phyloP scores from a whole-genome alignment of 345 rosid genomes.

The Acer negundo region DNA sequence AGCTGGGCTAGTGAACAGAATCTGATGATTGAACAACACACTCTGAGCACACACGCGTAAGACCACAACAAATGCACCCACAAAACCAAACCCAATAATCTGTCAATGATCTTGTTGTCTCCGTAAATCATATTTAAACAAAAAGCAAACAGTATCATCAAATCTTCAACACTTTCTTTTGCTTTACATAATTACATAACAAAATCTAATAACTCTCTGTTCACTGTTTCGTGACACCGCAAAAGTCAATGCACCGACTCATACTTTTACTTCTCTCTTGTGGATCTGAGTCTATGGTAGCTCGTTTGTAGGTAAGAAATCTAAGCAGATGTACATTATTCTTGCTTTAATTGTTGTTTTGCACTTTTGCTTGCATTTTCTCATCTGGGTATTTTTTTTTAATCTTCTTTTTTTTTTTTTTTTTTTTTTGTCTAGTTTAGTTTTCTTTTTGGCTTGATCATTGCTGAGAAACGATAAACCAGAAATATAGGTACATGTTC shows the following conservation, averaged over 20 bases:
- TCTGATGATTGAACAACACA: background rate
- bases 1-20: background rate
- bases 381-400: conserved; percentile 20
- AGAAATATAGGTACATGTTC: conserved; percentile 12
- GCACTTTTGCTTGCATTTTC: conserved; percentile 18
- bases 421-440: background rate
- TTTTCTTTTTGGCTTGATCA: conserved; percentile 20
- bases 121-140: conserved; percentile 12
- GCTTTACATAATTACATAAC: background rate
- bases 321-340: background rate
- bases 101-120: conserved; percentile 26
- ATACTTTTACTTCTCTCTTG: background rate
- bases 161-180: conserved; percentile 4
- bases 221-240: background rate
- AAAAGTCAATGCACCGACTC: conserved; percentile 50
- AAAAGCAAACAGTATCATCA: conserved; percentile 1
- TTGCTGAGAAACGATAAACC: conserved; percentile 19
- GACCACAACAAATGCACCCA: conserved; percentile 17
- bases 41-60: conserved; percentile 24
- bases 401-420: background rate
- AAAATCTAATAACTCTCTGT: conserved; percentile 8
- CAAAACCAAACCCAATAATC: conserved; percentile 21
- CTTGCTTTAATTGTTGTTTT: conserved; percentile 12
- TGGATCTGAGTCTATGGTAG: conserved; percentile 32
- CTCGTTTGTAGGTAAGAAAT: conserved; percentile 15